These are phyloP conservation scores for Populus pruinosa DNA, from an alignment of 345 rosid genomes.

Conservation along the genomic window DNA sequence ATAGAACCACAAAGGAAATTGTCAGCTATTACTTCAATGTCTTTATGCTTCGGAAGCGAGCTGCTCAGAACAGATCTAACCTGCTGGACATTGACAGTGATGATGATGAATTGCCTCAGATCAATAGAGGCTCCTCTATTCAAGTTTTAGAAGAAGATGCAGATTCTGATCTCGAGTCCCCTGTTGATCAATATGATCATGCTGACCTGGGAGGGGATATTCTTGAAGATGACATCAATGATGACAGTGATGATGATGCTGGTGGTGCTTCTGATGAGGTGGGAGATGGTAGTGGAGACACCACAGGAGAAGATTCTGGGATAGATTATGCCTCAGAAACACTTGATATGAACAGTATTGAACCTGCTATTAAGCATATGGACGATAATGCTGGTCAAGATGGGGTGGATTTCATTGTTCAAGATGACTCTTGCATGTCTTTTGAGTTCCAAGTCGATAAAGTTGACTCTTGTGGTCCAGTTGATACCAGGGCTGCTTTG, in stretches of 20 bases:
- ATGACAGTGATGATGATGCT: conserved; percentile 22
- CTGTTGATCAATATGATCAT: conserved; percentile 27
- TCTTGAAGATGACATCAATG: background rate
- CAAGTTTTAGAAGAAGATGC: conserved; percentile 43
- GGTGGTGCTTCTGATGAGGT: conserved; percentile 7
- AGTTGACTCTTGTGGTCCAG: conserved; percentile 14
- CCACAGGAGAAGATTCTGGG: conserved; percentile 27
- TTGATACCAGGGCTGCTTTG: conserved; percentile 7
- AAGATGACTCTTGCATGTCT: conserved; percentile 47
- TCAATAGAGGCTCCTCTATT: conserved; percentile 17
- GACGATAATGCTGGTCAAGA: conserved; percentile 18
- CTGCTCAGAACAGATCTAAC: conserved; percentile 57
- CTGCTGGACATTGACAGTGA: conserved; percentile 60
- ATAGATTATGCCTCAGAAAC: conserved; percentile 20
- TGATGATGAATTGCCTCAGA: conserved; percentile 66
- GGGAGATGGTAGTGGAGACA: conserved; percentile 9
- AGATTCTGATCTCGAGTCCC: conserved; percentile 54
- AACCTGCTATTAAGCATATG: conserved; percentile 15
- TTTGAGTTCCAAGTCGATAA: conserved; percentile 39
- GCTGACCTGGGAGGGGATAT: conserved; percentile 19
- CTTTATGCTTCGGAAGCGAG: conserved; percentile 57
- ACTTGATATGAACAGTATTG: conserved; percentile 5
- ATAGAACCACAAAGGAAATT: conserved; percentile 52
- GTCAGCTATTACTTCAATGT: conserved; percentile 77
- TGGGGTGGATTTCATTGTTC: conserved; percentile 24